Conservation (phyloP, 768 basidiomycete genomes). For the Solioccasus polychromus region DNA sequence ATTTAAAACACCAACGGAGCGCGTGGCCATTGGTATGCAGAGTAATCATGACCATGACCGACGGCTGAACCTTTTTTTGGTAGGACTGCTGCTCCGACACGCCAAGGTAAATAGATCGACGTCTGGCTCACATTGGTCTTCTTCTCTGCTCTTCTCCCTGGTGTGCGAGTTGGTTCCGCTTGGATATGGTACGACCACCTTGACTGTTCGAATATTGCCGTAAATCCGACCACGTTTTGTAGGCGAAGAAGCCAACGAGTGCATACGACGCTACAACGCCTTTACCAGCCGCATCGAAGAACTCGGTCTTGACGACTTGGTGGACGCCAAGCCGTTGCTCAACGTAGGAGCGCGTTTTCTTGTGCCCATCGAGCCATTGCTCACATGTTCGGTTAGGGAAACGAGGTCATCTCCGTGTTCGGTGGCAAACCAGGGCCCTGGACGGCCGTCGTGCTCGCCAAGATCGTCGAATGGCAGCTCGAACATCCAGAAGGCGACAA, state of each 20-base stretch:
- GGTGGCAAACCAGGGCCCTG: constrained; percentile 65
- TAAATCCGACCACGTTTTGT: neutral
- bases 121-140: constrained; percentile 67
- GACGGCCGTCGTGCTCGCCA: constrained; percentile 60
- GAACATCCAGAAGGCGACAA: constrained; percentile 64
- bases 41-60: neutral
- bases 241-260: constrained; percentile 45
- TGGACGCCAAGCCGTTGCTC: constrained; percentile 72
- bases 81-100: constrained; percentile 69
- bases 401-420: constrained; percentile 55
- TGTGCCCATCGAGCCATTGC: neutral
- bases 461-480: constrained; percentile 83
- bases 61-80: neutral
- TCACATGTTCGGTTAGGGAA: constrained; percentile 54
- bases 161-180: constrained; percentile 63
- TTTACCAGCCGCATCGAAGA: constrained; percentile 61
- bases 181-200: constrained; percentile 40
- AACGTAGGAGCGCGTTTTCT: constrained; percentile 53
- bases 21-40: constrained; percentile 57
- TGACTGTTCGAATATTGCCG: too few species aligned
- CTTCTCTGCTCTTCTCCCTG: constrained; percentile 71
- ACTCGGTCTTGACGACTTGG: constrained; percentile 53
- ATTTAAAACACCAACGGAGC: constrained; percentile 42
- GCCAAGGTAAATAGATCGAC: constrained; percentile 59
- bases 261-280: constrained; percentile 61